Evolutionary conservation across 495 filamentous ascomycete species (phyloP).

Genomic region (Tuber magnatum): DNA sequence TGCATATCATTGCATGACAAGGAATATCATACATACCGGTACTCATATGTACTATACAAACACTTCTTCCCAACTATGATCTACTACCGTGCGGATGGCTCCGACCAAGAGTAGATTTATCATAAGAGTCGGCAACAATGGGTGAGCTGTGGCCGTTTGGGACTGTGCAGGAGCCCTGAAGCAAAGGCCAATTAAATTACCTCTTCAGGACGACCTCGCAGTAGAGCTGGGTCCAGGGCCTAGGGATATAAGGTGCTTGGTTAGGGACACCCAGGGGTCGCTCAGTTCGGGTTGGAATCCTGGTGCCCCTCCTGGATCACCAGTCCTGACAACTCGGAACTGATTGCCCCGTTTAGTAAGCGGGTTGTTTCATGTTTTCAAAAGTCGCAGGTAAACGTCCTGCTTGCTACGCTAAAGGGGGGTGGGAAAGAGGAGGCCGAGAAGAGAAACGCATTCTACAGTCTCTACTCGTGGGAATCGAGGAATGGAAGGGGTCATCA

Average conservation of each 20-base stretch:
- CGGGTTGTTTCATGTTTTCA: constrained; percentile 33
- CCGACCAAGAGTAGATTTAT: background rate
- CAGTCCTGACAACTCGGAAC: constrained; percentile 31
- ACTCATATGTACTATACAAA: no score
- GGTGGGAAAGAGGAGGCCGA: constrained; percentile 11
- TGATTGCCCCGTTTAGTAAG: constrained; percentile 26
- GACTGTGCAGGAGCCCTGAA: constrained; percentile 19
- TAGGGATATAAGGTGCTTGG: constrained; percentile 30
- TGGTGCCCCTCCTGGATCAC: constrained; percentile 28
- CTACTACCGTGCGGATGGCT: background rate
- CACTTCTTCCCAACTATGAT: background rate
- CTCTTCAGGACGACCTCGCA: constrained; percentile 29
- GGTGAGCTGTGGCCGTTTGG: constrained; percentile 24
- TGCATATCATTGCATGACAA: constrained; percentile 1
- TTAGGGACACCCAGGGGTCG: constrained; percentile 23
- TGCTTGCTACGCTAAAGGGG: constrained; percentile 19
- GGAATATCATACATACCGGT: background rate
- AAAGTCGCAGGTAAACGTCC: constrained; percentile 31
- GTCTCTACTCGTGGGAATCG: background rate
- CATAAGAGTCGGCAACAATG: background rate
- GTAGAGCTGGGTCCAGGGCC: constrained; percentile 29
- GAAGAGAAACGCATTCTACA: constrained; percentile 19
- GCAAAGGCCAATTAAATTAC: constrained; percentile 22
- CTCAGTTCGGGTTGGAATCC: constrained; percentile 32
- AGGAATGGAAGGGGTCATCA: background rate